Percentiles rank a stretch among this genome's conserved stretches.
These are phyloP conservation scores for Zygoascus sp. DNA, from an alignment of 1,139 yeast genomes.

Conservation along the genomic window DNA sequence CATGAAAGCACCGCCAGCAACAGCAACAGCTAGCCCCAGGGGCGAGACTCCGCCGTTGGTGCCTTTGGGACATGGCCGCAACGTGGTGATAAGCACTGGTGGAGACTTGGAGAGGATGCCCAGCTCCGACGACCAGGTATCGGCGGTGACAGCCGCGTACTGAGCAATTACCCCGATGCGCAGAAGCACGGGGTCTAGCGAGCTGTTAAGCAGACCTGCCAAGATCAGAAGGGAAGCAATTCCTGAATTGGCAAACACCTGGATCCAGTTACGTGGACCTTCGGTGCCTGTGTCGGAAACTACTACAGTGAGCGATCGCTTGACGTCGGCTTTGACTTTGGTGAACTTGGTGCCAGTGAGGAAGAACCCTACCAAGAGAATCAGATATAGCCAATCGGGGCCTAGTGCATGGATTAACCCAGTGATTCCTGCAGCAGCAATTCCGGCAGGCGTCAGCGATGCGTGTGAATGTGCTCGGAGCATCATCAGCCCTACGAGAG, in stretches of 20 bases:
- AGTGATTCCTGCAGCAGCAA: slow-evolving; percentile 38
- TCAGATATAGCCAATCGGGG: slow-evolving; percentile 36
- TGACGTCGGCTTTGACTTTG: slow-evolving; percentile 35
- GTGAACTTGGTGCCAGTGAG: slow-evolving; percentile 42
- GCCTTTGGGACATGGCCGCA: slow-evolving; percentile 44
- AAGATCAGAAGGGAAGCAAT: slow-evolving; percentile 33
- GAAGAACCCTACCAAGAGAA: slow-evolving; percentile 39
- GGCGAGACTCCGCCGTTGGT: slow-evolving; percentile 47
- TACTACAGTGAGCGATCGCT: slow-evolving; percentile 28
- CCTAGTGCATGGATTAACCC: slow-evolving; percentile 40
- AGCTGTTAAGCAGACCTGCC: slow-evolving; percentile 15
- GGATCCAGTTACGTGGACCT: slow-evolving; percentile 38
- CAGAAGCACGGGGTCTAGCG: slow-evolving; percentile 10
- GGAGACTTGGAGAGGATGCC: slow-evolving; percentile 41
- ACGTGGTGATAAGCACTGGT: slow-evolving; percentile 43
- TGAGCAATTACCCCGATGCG: slow-evolving; percentile 41
- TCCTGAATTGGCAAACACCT: slow-evolving; percentile 43
- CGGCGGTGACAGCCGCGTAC: slow-evolving; percentile 46
- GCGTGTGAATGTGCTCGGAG: slow-evolving; percentile 33
- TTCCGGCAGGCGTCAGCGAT: slow-evolving; percentile 40
- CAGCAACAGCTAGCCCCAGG: slow-evolving; percentile 40
- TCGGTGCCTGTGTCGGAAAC: slow-evolving; percentile 19
- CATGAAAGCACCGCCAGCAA: slow-evolving; percentile 39
- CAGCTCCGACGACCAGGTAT: slow-evolving; percentile 48
- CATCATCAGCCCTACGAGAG: slow-evolving; percentile 19